Evolutionary conservation across 1,139 yeast genomes (phyloP), one percentile per base, ranked within the genome.

Genomic region (Nakaseomyces kungkrabaensis): DNA sequence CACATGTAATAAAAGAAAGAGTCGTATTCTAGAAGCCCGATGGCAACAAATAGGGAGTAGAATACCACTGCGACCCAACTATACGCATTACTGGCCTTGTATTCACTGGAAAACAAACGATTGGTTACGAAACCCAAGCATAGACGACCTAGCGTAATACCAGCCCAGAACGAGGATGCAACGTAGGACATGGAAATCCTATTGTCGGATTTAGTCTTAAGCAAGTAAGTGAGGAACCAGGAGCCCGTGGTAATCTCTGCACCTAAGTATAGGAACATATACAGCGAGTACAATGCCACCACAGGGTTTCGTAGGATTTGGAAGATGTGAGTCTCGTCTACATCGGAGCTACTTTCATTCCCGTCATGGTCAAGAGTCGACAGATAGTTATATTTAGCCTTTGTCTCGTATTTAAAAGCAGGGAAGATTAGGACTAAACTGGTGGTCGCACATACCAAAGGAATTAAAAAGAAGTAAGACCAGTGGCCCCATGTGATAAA

Each of bases 191-290:
- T 73, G 13, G 63, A 54, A 22, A 73, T 65, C 56, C 75, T 80
- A 7, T 72, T 59, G 49, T 72, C 63, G 0, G 71, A 55, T 54
- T 78, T 76, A 45, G 80, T 73, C 34, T 81, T 71, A 31, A 78
- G 65, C 45, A 81, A 62, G 57, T 74, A 84, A 22, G 84, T 76
- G 54, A 79, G 74, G 41, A 81, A 58, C 89, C 89, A 84, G 1
- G 82, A 71, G 0, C 87, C 89, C 53, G 83, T 77, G 3, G 84
- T 74, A n/a, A 77, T 75, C 61, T 82, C 89, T 5, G 79, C 79
- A 2, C 92, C 90, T 33, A 82, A 74, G 57, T 82, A 82, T 8
- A 78, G 60, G 61, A 82, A 82, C 43, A 83, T 63, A 47, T 75
- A 72, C 0, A 69, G 34, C 0, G 87, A 70, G 56, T 79, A 75